Conservation (phyloP, 768 basidiomycete genomes). For the Podaxis sp. region DNA sequence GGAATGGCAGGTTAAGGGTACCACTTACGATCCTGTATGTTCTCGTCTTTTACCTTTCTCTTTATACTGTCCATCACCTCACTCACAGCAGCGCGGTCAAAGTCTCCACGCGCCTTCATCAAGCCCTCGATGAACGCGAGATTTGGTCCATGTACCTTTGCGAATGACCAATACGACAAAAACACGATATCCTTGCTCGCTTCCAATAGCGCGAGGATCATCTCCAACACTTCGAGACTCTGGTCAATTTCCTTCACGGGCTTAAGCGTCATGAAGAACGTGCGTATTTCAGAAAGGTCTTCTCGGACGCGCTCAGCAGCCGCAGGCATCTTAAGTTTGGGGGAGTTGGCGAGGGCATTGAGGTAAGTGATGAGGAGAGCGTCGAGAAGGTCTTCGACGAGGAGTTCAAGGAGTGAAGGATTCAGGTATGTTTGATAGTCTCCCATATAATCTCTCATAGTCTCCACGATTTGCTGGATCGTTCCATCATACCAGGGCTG, state of each 20-base stretch:
- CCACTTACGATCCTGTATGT: conserved; percentile 73
- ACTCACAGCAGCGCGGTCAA: conserved; percentile 82
- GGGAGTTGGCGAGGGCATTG: conserved; percentile 77
- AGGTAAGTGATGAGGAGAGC: conserved; percentile 89
- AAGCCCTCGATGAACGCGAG: conserved; percentile 87
- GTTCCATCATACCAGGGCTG: conserved; percentile 87
- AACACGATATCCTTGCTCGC: conserved; percentile 89
- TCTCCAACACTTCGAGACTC: conserved; percentile 84
- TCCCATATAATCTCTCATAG: conserved; percentile 94
- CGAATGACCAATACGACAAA: conserved; percentile 92
- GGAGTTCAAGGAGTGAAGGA: conserved; percentile 83
- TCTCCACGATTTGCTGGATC: conserved; percentile 87
- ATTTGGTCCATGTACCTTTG: conserved; percentile 91
- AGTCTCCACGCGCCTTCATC: conserved; percentile 85
- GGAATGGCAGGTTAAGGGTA: background rate
- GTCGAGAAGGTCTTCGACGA: conserved; percentile 91
- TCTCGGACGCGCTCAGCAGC: conserved; percentile 81
- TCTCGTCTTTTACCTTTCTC: conserved; percentile 90
- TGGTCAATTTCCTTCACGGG: conserved; percentile 75
- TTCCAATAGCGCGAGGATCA: conserved; percentile 76
- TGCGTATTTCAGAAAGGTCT: conserved; percentile 75
- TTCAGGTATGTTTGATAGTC: conserved; percentile 94
- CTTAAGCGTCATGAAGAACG: conserved; percentile 80
- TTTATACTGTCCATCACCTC: conserved; percentile 95
- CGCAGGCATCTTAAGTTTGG: conserved; percentile 83